A percentile compares a stretch with the other conserved stretches of the same genome.
Evolutionary conservation across 495 filamentous ascomycete genomes (phyloP).

Genomic region (Patellaria atrata): DNA sequence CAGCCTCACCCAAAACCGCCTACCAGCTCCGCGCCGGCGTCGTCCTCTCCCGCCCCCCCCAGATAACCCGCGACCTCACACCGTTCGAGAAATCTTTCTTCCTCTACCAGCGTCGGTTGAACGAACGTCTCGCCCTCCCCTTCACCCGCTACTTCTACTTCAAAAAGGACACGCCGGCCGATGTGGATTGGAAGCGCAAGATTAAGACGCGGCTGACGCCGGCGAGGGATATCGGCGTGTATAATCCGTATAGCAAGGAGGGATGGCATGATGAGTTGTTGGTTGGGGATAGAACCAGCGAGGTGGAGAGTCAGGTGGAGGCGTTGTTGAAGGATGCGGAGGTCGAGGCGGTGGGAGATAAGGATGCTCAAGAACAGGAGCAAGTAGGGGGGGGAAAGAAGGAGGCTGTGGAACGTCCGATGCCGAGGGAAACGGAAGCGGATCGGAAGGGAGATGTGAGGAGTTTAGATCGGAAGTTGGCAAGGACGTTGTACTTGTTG

Average conservation of each 20-base stretch:
- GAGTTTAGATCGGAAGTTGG: slow-evolving; percentile 63
- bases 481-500: slow-evolving; percentile 71
- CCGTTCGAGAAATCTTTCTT: slow-evolving; percentile 85
- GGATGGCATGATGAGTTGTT: slow-evolving; percentile 91
- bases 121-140: slow-evolving; percentile 78
- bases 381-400: slow-evolving; percentile 29
- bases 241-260: slow-evolving; percentile 61
- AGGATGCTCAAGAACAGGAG: slow-evolving; percentile 25
- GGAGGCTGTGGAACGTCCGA: slow-evolving; percentile 56
- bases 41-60: slow-evolving; percentile 75
- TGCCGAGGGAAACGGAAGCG: slow-evolving; percentile 60
- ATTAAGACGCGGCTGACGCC: slow-evolving; percentile 56
- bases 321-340: slow-evolving; percentile 66
- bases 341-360: slow-evolving; percentile 22
- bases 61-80: slow-evolving; percentile 68
- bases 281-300: slow-evolving; percentile 48
- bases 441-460: slow-evolving; percentile 58
- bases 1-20: slow-evolving; percentile 28
- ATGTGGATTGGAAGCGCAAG: slow-evolving; percentile 85
- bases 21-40: slow-evolving; percentile 65
- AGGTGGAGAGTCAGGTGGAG: slow-evolving; percentile 46
- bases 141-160: slow-evolving; percentile 93
- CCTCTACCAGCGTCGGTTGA: slow-evolving; percentile 93
- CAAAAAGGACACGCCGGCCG: slow-evolving; percentile 73
- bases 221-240: slow-evolving; percentile 72